Base-by-base conservation (phyloP, 345 rosid species). In the Euphorbia lathyris region DNA sequence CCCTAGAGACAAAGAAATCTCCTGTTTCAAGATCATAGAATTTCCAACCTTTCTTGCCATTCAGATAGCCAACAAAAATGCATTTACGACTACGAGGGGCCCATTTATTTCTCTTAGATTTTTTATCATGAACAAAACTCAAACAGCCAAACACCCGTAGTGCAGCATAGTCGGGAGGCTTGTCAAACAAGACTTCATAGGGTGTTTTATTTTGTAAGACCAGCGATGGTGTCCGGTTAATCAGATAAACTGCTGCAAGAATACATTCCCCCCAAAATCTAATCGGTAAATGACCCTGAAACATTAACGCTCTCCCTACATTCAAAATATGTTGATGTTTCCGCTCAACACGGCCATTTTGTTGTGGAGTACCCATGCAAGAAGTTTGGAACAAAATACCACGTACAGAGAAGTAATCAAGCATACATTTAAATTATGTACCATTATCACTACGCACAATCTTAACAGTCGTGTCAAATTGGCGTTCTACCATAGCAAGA, bases 261-360 rank as follows among this genome's bases (percentile, higher is more conserved):
- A 68, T 13, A 19, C 71, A 68, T 17, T 68, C 71, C 12, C 71
- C 52, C 71, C 17, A 68, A 56, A 76, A 76, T 9, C 17, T 5
- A 0, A 38, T 26, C 0, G 76, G 69, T 0, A 71, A 8, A 7
- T 30, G 32, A 3, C 58, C 68, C 12, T 66, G 58, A 26, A 71
- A 71, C 0, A 19, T 45, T 0, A 76, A 27, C 6, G 65, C 68
- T 58, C 48, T 0, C 2, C 51, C 65, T 1, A 67, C 58, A 3
- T 78, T 30, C 0, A 78, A 47, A 7, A 78, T n/a, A 29, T 77
- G 58, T 0, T 23, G 11, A 30, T 73, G 73, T 9, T 77, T 73
- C 9, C 63, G 12, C n/a, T 73, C 72, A 0, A 30, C 48, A 0
- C 22, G 7, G 6, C 72, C 55, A 58, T 73, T 78, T 51, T 78